Evolutionary conservation across 2,329 filamentous ascomycete genomes (phyloP).

Genomic region (Verticillium nubilum): DNA sequence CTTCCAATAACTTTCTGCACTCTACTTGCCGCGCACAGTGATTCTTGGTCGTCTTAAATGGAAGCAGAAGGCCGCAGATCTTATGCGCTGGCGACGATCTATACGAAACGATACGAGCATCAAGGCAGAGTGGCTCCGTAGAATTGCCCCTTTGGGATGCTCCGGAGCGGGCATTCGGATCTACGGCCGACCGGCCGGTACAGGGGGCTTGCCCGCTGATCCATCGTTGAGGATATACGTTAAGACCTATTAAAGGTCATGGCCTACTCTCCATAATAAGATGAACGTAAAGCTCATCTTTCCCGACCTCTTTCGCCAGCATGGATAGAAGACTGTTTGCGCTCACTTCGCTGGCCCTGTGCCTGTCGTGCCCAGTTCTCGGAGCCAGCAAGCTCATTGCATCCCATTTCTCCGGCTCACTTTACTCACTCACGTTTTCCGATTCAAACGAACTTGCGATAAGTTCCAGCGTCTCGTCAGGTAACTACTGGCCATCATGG

Average conservation of each 20-base stretch:
- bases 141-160: not conserved
- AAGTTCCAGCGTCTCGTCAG: slow-evolving; percentile 20
- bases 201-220: not conserved
- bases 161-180: not conserved
- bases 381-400: slow-evolving; percentile 23
- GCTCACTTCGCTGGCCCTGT: not conserved
- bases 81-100: not conserved
- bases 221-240: too few relatives aligned
- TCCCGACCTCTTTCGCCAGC: not conserved
- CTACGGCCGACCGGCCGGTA: not conserved
- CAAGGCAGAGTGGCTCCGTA: not conserved
- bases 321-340: not conserved
- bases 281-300: not conserved
- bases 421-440: slow-evolving; percentile 27
- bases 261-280: not conserved
- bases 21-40: not conserved
- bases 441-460: slow-evolving; percentile 20
- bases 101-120: not conserved
- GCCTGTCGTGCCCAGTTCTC: slow-evolving; percentile 15
- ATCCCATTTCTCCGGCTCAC: slow-evolving; percentile 32
- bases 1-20: not conserved
- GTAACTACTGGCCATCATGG: slow-evolving; percentile 31
- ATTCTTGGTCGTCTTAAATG: not conserved
- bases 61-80: not conserved
- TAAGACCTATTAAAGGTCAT: not conserved